phyloP scores from a whole-genome alignment of 129 eudicot species.

The Tagetes patula region DNA sequence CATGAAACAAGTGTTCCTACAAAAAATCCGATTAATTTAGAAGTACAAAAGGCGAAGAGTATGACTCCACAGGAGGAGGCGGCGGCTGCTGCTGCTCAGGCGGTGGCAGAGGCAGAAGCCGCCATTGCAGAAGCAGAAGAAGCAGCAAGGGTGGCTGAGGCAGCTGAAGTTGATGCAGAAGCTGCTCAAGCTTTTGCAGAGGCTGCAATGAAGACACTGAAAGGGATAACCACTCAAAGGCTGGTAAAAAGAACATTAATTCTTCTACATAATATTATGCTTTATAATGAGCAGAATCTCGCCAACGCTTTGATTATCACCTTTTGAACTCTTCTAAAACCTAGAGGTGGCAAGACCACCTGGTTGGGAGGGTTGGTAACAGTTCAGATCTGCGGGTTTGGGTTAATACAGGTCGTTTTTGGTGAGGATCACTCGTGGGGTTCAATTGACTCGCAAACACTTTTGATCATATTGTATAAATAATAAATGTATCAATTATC shows the following conservation, averaged over 20 bases:
- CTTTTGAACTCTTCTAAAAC: neutral
- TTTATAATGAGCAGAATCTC: neutral
- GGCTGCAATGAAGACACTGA: conserved; percentile 82
- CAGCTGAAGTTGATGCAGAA: conserved; percentile 96
- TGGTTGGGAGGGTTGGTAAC: neutral
- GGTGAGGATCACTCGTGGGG: neutral
- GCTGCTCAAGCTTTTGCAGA: conserved; percentile 91
- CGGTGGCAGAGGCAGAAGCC: conserved; percentile 93
- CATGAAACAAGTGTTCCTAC: conserved; percentile 45
- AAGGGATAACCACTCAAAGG: conserved; percentile 57
- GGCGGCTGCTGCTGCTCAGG: conserved; percentile 77
- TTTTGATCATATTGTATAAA: neutral
- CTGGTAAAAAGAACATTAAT: conserved; percentile 46
- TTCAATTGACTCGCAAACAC: neutral
- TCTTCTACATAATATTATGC: neutral
- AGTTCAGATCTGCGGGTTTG: neutral
- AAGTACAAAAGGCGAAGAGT: conserved; percentile 72
- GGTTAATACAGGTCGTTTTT: neutral
- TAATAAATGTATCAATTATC: neutral
- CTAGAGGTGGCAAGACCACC: neutral
- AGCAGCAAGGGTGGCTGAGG: conserved; percentile 93
- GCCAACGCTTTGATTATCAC: neutral
- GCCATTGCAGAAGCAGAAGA: conserved; percentile 96
- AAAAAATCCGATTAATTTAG: conserved; percentile 67
- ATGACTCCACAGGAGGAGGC: conserved; percentile 95